phyloP scores from a whole-genome alignment of 371 early-diverging fungal genomes.

The Mucor irregularis region DNA sequence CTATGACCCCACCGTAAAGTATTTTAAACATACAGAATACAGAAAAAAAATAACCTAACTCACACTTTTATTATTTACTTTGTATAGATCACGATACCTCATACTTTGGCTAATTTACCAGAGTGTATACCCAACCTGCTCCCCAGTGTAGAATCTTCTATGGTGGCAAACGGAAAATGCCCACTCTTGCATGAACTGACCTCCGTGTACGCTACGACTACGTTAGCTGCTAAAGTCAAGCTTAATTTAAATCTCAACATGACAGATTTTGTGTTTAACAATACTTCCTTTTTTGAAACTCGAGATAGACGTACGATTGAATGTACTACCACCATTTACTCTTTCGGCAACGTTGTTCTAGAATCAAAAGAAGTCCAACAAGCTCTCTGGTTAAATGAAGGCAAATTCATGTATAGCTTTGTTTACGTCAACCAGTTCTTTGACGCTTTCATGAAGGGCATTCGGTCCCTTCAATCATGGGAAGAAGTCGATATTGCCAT shows the following conservation, averaged over 20 bases:
- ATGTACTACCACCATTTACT: conserved; percentile 65
- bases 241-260: conserved; percentile 45
- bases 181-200: conserved; percentile 26
- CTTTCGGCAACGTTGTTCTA: conserved; percentile 62
- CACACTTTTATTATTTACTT: neutral
- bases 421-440: conserved; percentile 65
- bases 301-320: conserved; percentile 50
- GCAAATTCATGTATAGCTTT: conserved; percentile 53
- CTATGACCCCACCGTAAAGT: conserved; percentile 33
- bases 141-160: conserved; percentile 17
- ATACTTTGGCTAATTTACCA: conserved; percentile 42
- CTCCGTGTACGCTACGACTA: conserved; percentile 3
- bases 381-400: conserved; percentile 43
- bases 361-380: conserved; percentile 62
- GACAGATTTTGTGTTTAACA: conserved; percentile 46
- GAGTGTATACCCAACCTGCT: conserved; percentile 44
- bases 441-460: conserved; percentile 56
- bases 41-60: neutral
- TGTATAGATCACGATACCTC: conserved; percentile 26
- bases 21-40: neutral
- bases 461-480: conserved; percentile 46
- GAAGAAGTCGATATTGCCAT: conserved; percentile 59
- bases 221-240: conserved; percentile 36
- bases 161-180: conserved; percentile 34
- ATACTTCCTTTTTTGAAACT: conserved; percentile 56